Conservation (phyloP, 768 basidiomycete genomes). For the Cyathus striatus region DNA sequence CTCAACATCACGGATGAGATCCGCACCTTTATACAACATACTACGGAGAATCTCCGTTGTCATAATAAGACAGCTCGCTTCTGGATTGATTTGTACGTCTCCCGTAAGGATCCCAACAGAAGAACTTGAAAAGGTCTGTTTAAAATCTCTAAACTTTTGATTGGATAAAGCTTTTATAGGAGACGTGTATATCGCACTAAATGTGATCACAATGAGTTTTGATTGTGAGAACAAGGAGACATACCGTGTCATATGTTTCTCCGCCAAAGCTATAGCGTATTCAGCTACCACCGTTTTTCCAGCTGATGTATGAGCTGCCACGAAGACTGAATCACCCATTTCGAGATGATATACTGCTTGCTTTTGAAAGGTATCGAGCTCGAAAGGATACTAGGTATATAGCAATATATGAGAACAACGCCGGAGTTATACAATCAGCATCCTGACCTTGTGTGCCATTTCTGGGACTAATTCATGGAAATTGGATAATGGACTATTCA, state of each 20-base stretch:
- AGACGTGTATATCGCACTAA: constrained; percentile 95
- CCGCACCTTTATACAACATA: constrained; percentile 99
- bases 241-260: constrained; percentile 98
- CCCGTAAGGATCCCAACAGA: constrained; percentile 96
- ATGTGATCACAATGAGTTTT: constrained; percentile 2
- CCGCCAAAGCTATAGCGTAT: constrained; percentile 95
- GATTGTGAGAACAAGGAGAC: constrained; percentile 7
- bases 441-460: constrained; percentile 84
- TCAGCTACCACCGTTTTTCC: constrained; percentile 99
- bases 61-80: constrained; percentile 96
- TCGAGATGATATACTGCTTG: constrained; percentile 98
- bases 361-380: constrained; percentile 97
- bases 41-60: constrained; percentile 96
- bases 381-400: constrained; percentile 84
- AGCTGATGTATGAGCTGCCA: constrained; percentile 99
- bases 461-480: constrained; percentile 92
- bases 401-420: not conserved
- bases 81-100: constrained; percentile 98
- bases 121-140: constrained; percentile 86
- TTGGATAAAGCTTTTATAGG: constrained; percentile 99
- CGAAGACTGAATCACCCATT: constrained; percentile 96
- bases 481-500: constrained; percentile 84
- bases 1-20: constrained; percentile 97
- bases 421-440: not conserved
- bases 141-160: constrained; percentile 98